These are phyloP conservation scores for Didymella lethalis DNA, from an alignment of 2,329 filamentous ascomycete genomes.

Conservation along the genomic window DNA sequence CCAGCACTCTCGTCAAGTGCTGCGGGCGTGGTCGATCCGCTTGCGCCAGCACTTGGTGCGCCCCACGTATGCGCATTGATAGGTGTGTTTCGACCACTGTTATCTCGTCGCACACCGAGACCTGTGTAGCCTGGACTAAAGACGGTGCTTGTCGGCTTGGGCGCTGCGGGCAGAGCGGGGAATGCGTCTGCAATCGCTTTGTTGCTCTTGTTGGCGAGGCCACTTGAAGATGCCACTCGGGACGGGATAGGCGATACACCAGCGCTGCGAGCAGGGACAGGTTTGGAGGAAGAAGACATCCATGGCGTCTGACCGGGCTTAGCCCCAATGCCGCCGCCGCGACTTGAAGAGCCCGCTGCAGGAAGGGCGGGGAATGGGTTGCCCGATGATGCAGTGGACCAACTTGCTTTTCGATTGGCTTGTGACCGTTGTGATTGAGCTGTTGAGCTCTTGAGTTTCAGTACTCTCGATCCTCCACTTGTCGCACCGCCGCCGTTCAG, in stretches of 20 bases:
- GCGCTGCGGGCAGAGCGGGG: slow-evolving; percentile 80
- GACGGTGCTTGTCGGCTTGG: slow-evolving; percentile 68
- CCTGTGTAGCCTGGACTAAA: slow-evolving; percentile 61
- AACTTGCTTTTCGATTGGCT: slow-evolving; percentile 64
- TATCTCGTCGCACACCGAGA: slow-evolving; percentile 54
- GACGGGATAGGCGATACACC: slow-evolving; percentile 50
- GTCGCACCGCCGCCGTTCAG: slow-evolving; percentile 55
- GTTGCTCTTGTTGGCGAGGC: slow-evolving; percentile 36
- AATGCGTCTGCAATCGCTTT: slow-evolving; percentile 67
- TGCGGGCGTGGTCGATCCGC: slow-evolving; percentile 33
- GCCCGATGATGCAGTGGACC: slow-evolving; percentile 57
- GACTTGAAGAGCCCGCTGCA: slow-evolving; percentile 30
- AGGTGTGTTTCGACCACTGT: slow-evolving; percentile 50
- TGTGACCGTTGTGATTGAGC: slow-evolving; percentile 70
- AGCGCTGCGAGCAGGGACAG: slow-evolving; percentile 12
- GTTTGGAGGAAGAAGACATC: slow-evolving; percentile 45
- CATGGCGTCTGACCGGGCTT: slow-evolving; percentile 50
- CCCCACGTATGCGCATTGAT: slow-evolving; percentile 52
- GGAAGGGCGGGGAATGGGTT: slow-evolving; percentile 46
- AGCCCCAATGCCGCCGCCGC: slow-evolving; percentile 41
- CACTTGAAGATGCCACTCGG: slow-evolving; percentile 40
- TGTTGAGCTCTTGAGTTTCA: slow-evolving; percentile 74
- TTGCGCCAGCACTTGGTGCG: slow-evolving; percentile 39
- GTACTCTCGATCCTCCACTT: slow-evolving; percentile 66
- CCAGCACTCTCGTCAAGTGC: slow-evolving; percentile 32